phyloP scores from a whole-genome alignment of 2,329 filamentous ascomycete genomes.

The Westerdykella ornata region DNA sequence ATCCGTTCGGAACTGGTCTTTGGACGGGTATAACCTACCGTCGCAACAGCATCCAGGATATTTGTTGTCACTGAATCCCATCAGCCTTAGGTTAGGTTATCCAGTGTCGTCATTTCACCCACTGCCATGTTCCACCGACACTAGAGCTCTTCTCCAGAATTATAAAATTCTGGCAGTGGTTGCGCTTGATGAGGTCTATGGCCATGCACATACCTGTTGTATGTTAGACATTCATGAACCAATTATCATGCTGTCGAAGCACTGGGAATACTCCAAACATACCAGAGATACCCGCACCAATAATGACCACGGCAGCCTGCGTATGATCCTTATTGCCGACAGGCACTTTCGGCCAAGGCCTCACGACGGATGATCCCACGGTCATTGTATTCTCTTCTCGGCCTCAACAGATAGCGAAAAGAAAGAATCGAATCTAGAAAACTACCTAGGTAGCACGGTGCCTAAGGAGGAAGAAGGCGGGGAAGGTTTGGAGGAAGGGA shows the following conservation, averaged over 20 bases:
- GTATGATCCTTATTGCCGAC: slow-evolving; percentile 48
- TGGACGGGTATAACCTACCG: slow-evolving; percentile 21
- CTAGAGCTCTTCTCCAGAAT: slow-evolving; percentile 52
- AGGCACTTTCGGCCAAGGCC: slow-evolving; percentile 41
- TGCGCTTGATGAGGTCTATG: slow-evolving; percentile 50
- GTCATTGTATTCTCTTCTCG: slow-evolving; percentile 13
- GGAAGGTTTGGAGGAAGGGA: too few species aligned
- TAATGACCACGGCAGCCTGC: slow-evolving; percentile 51
- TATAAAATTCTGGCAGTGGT: slow-evolving; percentile 50
- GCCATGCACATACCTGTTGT: slow-evolving; percentile 48
- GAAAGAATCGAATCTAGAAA: background rate
- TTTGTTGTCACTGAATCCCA: slow-evolving; percentile 43
- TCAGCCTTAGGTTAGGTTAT: background rate
- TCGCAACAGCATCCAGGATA: slow-evolving; percentile 54
- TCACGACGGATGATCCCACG: background rate
- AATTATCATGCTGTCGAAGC: background rate
- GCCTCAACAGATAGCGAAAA: slow-evolving; percentile 15
- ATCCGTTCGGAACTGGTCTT: background rate
- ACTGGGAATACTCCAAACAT: slow-evolving; percentile 8
- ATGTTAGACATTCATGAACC: slow-evolving; percentile 2
- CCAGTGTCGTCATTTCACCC: background rate
- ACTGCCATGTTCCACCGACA: slow-evolving; percentile 49
- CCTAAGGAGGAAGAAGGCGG: too few species aligned
- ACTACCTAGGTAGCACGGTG: too few species aligned
- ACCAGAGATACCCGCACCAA: slow-evolving; percentile 52